Evolutionary conservation across 495 filamentous ascomycete genomes (phyloP).

Genomic region (Geopyxis carbonaria): DNA sequence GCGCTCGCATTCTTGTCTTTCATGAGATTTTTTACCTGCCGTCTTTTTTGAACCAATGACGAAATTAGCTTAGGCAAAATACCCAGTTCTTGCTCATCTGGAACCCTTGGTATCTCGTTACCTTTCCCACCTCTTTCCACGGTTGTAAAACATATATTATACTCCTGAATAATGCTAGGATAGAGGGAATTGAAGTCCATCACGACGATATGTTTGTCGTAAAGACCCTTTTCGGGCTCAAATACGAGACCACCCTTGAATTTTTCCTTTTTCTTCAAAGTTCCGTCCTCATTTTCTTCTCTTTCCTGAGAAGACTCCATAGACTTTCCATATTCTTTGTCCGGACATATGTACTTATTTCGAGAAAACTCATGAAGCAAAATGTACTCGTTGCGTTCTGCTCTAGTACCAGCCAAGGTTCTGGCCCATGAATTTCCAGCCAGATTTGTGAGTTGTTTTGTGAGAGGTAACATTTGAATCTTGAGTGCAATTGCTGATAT

Average conservation of each 20-base stretch:
- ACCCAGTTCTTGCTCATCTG: slow-evolving; percentile 53
- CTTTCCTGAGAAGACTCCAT: slow-evolving; percentile 36
- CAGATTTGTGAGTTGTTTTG: slow-evolving; percentile 87
- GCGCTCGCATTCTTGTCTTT: slow-evolving; percentile 75
- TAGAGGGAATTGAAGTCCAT: slow-evolving; percentile 99
- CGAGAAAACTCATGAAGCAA: slow-evolving; percentile 85
- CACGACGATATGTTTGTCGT: slow-evolving; percentile 90
- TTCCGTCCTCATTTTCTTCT: slow-evolving; percentile 42
- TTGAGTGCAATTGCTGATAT: slow-evolving; percentile 75
- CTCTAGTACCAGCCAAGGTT: slow-evolving; percentile 84
- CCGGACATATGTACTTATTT: slow-evolving; percentile 94
- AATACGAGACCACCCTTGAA: slow-evolving; percentile 97
- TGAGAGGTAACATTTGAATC: slow-evolving; percentile 80
- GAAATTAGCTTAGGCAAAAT: slow-evolving; percentile 81
- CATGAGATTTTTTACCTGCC: slow-evolving; percentile 88
- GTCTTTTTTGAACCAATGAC: slow-evolving; percentile 69
- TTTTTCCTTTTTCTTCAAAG: slow-evolving; percentile 90
- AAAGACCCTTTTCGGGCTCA: slow-evolving; percentile 90
- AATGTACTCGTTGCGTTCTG: slow-evolving; percentile 98
- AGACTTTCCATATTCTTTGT: slow-evolving; percentile 61
- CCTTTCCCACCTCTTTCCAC: slow-evolving; percentile 67
- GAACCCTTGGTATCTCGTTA: slow-evolving; percentile 60
- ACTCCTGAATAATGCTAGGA: slow-evolving; percentile 97
- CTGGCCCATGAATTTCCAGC: slow-evolving; percentile 97
- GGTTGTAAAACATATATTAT: slow-evolving; percentile 97